Evolutionary conservation across 306 rosid species (phyloP).

Genomic region (Astragalus membranaceus): DNA sequence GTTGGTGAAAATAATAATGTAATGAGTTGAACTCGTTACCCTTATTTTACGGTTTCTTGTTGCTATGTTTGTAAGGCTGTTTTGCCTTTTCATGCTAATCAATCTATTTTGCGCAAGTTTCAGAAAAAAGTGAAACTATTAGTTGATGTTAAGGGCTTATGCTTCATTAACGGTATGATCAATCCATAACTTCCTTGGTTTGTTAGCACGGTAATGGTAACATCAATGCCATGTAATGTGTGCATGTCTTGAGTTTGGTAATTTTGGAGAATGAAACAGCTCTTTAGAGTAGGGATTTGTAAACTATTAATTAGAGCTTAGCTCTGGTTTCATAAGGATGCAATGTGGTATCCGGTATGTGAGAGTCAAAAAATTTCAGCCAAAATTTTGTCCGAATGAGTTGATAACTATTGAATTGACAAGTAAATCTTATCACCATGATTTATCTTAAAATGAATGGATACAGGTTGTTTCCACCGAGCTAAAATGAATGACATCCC

Average conservation of each 20-base stretch:
- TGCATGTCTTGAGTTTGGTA: conserved; percentile 10
- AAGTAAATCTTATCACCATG: background rate
- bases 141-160: conserved; percentile 3
- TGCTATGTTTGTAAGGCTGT: conserved; percentile 34
- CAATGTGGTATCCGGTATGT: background rate
- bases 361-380: background rate
- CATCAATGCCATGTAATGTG: background rate
- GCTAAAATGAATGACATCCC: background rate
- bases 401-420: background rate
- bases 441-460: background rate
- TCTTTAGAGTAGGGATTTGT: background rate
- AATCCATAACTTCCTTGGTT: background rate
- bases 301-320: background rate
- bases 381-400: background rate
- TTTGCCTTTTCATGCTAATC: conserved; percentile 8
- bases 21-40: conserved; percentile 21
- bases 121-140: conserved; percentile 11
- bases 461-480: background rate
- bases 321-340: background rate
- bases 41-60: conserved; percentile 18
- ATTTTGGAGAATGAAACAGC: background rate
- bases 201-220: background rate
- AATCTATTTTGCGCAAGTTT: conserved; percentile 25
- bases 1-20: conserved; percentile 19
- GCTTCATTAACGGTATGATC: conserved; percentile 23